These are phyloP conservation scores for Apiospora koreana DNA, from an alignment of 2,329 filamentous ascomycete genomes.

Conservation along the genomic window DNA sequence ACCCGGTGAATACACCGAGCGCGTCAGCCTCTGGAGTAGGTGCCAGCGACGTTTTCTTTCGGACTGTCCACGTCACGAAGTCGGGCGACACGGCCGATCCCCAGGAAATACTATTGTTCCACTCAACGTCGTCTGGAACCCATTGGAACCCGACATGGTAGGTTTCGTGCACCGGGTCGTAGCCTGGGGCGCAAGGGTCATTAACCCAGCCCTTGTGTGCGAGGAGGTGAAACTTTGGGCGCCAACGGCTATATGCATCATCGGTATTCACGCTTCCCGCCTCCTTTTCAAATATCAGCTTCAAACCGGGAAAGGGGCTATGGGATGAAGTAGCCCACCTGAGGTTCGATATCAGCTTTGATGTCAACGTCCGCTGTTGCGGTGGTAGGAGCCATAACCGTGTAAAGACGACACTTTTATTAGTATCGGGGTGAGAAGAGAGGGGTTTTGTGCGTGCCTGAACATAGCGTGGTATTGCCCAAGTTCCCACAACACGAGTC, in stretches of 20 bases:
- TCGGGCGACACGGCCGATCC: neutral
- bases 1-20: neutral
- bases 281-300: neutral
- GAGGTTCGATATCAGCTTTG: neutral
- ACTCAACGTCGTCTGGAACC: neutral
- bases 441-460: neutral
- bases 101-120: conserved; percentile 1
- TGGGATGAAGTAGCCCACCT: neutral
- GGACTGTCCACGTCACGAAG: neutral
- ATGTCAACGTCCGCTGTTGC: neutral
- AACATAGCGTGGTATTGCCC: neutral
- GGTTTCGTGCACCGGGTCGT: neutral
- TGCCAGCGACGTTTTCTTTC: neutral
- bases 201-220: neutral
- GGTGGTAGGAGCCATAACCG: neutral
- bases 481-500: neutral
- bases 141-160: conserved; percentile 1
- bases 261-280: no score
- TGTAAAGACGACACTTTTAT: neutral
- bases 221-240: neutral
- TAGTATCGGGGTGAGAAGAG: neutral
- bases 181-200: neutral
- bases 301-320: neutral
- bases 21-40: neutral
- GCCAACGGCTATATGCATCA: neutral